Base-by-base conservation (phyloP, 2,329 filamentous ascomycete species). In the Talaromyces atroroseus region DNA sequence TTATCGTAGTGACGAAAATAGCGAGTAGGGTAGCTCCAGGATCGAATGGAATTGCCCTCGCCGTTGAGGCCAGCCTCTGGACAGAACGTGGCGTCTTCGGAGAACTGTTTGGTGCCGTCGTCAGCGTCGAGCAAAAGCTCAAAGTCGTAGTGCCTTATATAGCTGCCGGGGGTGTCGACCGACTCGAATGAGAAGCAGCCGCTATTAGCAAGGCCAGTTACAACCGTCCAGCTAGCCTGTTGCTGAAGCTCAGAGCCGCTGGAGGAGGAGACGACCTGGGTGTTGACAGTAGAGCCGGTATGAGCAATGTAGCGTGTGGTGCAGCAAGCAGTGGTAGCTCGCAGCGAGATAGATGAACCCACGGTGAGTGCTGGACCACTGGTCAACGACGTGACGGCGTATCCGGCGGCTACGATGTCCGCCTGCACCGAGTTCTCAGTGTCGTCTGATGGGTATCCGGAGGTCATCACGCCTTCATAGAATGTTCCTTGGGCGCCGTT, bases 401-500 rank as follows among this genome's bases (percentile, higher is more conserved):
- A 87, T 57, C 76, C 76, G 18, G 83, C 82, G 0, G 80, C 80
- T 0, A 82, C 81, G 56, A 87, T 80, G 63, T 87, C 74, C 51
- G 79, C 81, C 67, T 85, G 82, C 0, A 85, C 81, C 0, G 75
- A 66, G 65, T 78, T 76, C 67, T 87, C 84, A 2, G 78, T 82
- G 11, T 74, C 76, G 60, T 86, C 82, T 2, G 80, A 76, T 0
- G 84, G 83, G 62, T 85, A 86, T 0, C 82, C 82, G 0, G 74
- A 69, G 14, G 82, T 86, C 82, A 87, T 84, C 23, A 80, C 82
- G 23, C 83, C 84, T 68, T 87, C 84, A 67, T 86, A 84, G 64
- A 84, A 84, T 0, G 83, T 86, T 24, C 84, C 83, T 64, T 85
- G 81, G 0, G 76, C 83, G 48, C 79, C 63, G 62, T 74, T 71